phyloP scores from a whole-genome alignment of 768 basidiomycete species.

The Pleurotus salmoneostramineus region DNA sequence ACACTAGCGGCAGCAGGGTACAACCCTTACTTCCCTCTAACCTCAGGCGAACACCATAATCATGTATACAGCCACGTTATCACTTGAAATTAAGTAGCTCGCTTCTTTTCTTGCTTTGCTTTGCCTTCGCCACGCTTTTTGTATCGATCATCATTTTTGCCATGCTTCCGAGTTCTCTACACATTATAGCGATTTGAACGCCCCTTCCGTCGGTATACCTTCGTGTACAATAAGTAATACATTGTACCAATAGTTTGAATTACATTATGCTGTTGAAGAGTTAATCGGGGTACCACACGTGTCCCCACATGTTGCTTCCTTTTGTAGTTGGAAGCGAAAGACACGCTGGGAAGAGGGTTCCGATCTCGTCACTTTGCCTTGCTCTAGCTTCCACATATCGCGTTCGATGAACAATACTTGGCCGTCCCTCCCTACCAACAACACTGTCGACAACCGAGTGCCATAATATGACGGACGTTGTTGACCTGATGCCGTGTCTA shows the following conservation, averaged over 20 bases:
- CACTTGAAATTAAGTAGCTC: constrained; percentile 27
- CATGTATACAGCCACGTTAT: constrained; percentile 57
- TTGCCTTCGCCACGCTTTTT: constrained; percentile 9
- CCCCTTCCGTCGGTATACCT: no score
- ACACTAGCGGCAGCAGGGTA: constrained; percentile 51
- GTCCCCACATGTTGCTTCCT: neutral
- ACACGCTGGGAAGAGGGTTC: constrained; percentile 42
- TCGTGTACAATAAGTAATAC: constrained; percentile 9
- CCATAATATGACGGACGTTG: constrained; percentile 39
- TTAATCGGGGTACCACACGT: constrained; percentile 5
- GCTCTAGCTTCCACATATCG: constrained; percentile 54
- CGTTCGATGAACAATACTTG: constrained; percentile 66
- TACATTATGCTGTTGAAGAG: constrained; percentile 1
- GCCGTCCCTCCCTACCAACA: constrained; percentile 61
- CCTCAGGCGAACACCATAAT: constrained; percentile 41
- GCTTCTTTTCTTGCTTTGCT: neutral
- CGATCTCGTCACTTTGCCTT: constrained; percentile 28
- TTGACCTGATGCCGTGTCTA: constrained; percentile 19
- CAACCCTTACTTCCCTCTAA: constrained; percentile 67
- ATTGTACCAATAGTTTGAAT: constrained; percentile 12
- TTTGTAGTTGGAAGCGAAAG: constrained; percentile 37
- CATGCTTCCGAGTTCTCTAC: neutral
- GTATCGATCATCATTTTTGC: neutral
- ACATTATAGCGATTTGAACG: no score
- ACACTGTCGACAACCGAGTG: constrained; percentile 70